Evolutionary conservation across 352 stramenopile genomes (phyloP).

Genomic region (Phytophthora pinifolia): DNA sequence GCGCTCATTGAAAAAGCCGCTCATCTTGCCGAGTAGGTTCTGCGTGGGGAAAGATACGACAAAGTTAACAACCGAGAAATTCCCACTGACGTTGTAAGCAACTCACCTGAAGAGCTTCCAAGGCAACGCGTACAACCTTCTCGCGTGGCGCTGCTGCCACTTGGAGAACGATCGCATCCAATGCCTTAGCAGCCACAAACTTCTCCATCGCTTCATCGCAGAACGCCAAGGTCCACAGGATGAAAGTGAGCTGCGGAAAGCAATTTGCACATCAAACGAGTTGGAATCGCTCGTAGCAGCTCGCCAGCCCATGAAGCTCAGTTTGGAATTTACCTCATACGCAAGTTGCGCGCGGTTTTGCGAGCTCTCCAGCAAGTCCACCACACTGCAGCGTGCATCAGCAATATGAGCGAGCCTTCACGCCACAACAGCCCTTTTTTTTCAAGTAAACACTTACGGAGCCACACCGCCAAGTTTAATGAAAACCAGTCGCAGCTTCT

Average conservation of each 20-base stretch:
- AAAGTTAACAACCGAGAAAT: too few relatives aligned
- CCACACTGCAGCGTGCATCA: constrained; percentile 37
- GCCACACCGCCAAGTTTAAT: constrained; percentile 89
- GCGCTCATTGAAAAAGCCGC: constrained; percentile 86
- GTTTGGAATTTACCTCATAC: constrained; percentile 78
- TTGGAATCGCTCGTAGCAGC: not conserved
- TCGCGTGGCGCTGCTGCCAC: constrained; percentile 94
- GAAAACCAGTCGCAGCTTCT: constrained; percentile 90
- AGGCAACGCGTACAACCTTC: constrained; percentile 96
- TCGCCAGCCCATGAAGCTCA: not conserved
- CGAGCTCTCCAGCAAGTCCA: constrained; percentile 74
- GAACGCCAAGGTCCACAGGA: constrained; percentile 97
- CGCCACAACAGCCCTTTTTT: not conserved
- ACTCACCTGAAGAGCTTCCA: constrained; percentile 89
- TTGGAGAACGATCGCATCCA: constrained; percentile 77
- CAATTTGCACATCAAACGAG: not conserved
- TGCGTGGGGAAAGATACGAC: constrained; percentile 24
- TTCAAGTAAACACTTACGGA: constrained; percentile 56
- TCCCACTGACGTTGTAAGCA: not conserved
- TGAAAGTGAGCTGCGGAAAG: constrained; percentile 90
- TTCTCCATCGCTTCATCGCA: constrained; percentile 80
- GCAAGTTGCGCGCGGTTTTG: constrained; percentile 92
- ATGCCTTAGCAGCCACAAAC: constrained; percentile 62
- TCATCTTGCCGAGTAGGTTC: constrained; percentile 83
- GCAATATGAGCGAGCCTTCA: constrained; percentile 6